Base-by-base conservation (phyloP, 164 flowering plant genomes). In the Pachysandra terminalis region DNA sequence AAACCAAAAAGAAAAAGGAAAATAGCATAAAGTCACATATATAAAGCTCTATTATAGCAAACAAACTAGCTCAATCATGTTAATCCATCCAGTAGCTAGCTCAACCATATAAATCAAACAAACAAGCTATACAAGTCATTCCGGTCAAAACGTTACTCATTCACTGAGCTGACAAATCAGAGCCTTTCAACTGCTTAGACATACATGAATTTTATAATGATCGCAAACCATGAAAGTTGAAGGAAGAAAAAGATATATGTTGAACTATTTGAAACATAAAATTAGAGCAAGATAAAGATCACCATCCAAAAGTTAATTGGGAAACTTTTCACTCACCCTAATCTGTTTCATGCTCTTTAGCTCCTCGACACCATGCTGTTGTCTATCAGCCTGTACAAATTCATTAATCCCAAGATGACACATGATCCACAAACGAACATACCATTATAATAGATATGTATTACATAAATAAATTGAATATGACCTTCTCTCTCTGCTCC, bases 401-500 rank as follows among this genome's bases (percentile, higher is more conserved):
- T 59, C 23, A 63, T 68, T 28, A 32, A 22, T 17, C 28, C 48
- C 49, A 55, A 64, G 24, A 56, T 67, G 32, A 64, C 52, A 32
- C 58, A 55, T 16, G 28, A n/a, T 28, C 37, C 25, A 59, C 24
- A 35, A 68, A 28, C 28, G 0, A 21, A 45, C 59, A 1, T 35
- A 68, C 27, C 25, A 49, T n/a, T 21, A 22, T 25, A 66, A n/a
- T 19, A 15, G 16, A 52, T 49, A 68, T 24, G 23, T 53, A 45
- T 48, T 56, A 19, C 61, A 55, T 17, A 56, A 51, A 59, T 23
- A 63, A 73, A 10, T 56, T 19, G 10, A 55, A 53, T 63, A 27
- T 67, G 32, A 95, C 99, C 97, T 92, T 96, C 27, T 83, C 85
- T 79, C 78, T 88, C 80, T 89, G 97, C 72, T 88, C 99, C 70